Conservation (phyloP, 2,329 filamentous ascomycete species). For the Nemania sp. region DNA sequence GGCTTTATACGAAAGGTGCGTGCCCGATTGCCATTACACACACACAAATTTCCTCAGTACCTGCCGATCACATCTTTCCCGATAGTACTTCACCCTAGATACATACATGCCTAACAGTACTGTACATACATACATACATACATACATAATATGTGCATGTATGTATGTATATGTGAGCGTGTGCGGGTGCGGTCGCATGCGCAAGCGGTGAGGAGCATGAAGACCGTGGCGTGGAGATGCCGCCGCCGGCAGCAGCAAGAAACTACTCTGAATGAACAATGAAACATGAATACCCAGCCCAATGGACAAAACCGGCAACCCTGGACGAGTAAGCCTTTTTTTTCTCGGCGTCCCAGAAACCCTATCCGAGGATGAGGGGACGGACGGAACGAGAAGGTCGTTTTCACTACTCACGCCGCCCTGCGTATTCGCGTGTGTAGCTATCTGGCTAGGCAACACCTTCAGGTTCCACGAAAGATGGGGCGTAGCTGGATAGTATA, state of each 20-base stretch:
- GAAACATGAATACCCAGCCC: background rate
- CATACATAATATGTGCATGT: background rate
- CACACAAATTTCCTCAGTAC: background rate
- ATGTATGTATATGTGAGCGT: background rate
- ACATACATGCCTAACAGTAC: background rate
- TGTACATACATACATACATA: background rate
- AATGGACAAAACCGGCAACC: background rate
- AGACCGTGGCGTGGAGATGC: too few relatives aligned
- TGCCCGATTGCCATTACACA: background rate
- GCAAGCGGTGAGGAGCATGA: constrained; percentile 20
- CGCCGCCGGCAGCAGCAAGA: background rate
- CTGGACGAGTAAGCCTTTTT: constrained; percentile 10
- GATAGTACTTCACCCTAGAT: background rate
- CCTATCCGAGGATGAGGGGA: background rate
- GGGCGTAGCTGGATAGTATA: background rate
- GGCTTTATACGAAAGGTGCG: constrained; percentile 25
- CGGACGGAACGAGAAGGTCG: constrained; percentile 11
- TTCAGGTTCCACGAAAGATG: too few relatives aligned
- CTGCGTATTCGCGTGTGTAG: background rate
- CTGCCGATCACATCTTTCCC: constrained; percentile 6
- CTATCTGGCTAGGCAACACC: background rate
- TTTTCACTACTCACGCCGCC: background rate
- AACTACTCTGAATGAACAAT: background rate
- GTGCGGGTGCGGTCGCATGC: background rate
- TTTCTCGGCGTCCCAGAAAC: background rate